Evolutionary conservation across 306 rosid genomes (phyloP).

Genomic region (Quercus berberidifolia): DNA sequence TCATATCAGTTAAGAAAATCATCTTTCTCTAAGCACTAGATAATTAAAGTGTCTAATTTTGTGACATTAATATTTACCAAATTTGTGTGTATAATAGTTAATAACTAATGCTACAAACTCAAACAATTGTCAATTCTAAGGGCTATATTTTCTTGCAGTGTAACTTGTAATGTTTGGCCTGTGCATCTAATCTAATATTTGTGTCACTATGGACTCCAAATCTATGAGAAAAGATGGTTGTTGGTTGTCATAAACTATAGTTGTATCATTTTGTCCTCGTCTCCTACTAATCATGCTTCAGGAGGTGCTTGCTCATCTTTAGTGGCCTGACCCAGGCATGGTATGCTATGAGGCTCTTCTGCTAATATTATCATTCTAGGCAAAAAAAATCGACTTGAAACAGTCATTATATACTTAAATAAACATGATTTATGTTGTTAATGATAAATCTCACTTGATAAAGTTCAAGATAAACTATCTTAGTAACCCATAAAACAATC

Average conservation of each 20-base stretch:
- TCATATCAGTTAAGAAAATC: constrained; percentile 37
- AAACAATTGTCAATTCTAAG: background rate
- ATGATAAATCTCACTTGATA: background rate
- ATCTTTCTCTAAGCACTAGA: constrained; percentile 22
- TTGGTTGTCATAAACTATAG: background rate
- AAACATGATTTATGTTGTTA: background rate
- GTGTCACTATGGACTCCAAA: constrained; percentile 13
- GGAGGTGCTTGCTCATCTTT: too few relatives aligned
- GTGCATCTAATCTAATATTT: constrained; percentile 28
- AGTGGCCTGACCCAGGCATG: too few relatives aligned
- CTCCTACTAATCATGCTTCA: too few relatives aligned
- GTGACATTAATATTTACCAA: constrained; percentile 19
- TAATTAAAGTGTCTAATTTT: background rate
- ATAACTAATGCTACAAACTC: constrained; percentile 27
- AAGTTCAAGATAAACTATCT: background rate
- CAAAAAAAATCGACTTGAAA: background rate
- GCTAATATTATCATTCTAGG: background rate
- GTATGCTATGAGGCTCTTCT: background rate
- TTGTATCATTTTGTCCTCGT: too few relatives aligned
- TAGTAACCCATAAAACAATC: background rate
- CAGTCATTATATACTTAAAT: background rate
- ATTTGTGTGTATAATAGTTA: constrained; percentile 38
- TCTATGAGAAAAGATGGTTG: constrained; percentile 20
- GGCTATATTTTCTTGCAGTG: background rate
- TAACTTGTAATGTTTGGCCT: constrained; percentile 9